Percentiles rank a stretch among this genome's conserved stretches.
Evolutionary conservation across 2,329 filamentous ascomycete genomes (phyloP).

Genomic region (Pseudocercospora musae): DNA sequence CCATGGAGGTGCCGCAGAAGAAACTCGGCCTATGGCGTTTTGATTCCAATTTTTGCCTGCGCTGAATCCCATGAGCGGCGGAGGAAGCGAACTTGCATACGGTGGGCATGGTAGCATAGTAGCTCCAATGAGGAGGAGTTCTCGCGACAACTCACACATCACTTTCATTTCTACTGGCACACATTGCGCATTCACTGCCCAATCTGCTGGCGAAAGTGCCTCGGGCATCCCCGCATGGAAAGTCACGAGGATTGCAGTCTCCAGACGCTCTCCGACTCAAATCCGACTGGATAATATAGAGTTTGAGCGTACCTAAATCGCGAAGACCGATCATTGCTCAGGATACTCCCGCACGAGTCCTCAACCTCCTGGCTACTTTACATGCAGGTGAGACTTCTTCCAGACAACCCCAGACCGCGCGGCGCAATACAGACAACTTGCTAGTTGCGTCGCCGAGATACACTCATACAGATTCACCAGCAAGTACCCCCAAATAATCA

Average conservation of each 20-base stretch:
- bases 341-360: too few relatives aligned
- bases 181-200: neutral
- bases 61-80: constrained; percentile 4
- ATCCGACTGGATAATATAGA: too few relatives aligned
- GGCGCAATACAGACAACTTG: neutral
- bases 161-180: neutral
- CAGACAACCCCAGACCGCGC: neutral
- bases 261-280: too few relatives aligned
- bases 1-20: constrained; percentile 15
- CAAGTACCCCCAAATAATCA: neutral
- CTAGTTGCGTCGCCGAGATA: neutral
- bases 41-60: constrained; percentile 2
- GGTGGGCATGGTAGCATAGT: constrained; percentile 13
- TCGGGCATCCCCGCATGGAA: neutral
- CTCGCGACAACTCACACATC: neutral
- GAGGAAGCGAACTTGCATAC: constrained; percentile 11
- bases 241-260: neutral
- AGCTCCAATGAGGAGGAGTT: constrained; percentile 6
- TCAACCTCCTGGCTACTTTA: too few relatives aligned
- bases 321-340: too few relatives aligned
- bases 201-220: neutral
- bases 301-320: neutral
- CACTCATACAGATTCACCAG: neutral
- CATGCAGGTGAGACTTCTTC: neutral
- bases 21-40: constrained; percentile 11